Percentiles rank a stretch among this genome's conserved stretches.
Evolutionary conservation across 1,139 yeast genomes (phyloP).

Genomic region (Hanseniaspora gamundiae): DNA sequence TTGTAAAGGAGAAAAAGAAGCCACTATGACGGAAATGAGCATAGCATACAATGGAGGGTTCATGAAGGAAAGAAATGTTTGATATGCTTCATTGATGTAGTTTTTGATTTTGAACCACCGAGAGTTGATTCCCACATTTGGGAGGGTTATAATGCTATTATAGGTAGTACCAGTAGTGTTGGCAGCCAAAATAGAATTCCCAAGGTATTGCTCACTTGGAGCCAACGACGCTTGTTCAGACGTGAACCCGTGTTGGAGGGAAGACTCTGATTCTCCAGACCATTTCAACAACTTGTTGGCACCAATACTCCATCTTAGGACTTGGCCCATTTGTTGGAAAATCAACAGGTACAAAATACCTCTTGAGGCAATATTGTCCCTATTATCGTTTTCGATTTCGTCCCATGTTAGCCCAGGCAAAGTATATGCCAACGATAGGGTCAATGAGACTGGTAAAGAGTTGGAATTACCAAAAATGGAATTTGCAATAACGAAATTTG

Average conservation of each 20-base stretch:
- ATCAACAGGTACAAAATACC: conserved; percentile 60
- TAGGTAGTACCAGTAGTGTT: too few species aligned
- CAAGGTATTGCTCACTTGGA: background rate
- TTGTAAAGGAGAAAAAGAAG: conserved; percentile 63
- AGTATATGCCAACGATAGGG: conserved; percentile 57
- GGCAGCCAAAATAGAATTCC: background rate
- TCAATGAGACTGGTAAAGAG: conserved; percentile 63
- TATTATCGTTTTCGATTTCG: conserved; percentile 47
- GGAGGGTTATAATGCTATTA: background rate
- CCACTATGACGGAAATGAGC: conserved; percentile 73
- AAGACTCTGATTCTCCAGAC: conserved; percentile 14
- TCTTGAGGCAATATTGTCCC: conserved; percentile 60
- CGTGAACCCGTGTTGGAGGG: background rate
- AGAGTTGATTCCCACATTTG: background rate
- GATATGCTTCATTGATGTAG: background rate
- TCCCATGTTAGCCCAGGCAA: conserved; percentile 67
- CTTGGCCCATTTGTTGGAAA: conserved; percentile 70
- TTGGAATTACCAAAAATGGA: conserved; percentile 75
- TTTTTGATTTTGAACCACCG: conserved; percentile 8
- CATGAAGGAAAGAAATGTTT: conserved; percentile 36
- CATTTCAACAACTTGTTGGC: conserved; percentile 49
- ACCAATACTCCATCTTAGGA: conserved; percentile 77
- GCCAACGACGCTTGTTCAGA: background rate
- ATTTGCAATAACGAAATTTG: conserved; percentile 71
- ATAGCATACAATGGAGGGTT: conserved; percentile 94